Percentiles rank a stretch among this genome's conserved stretches.
Evolutionary conservation across 768 basidiomycete species (phyloP).

Genomic region (Harrya chromipes): DNA sequence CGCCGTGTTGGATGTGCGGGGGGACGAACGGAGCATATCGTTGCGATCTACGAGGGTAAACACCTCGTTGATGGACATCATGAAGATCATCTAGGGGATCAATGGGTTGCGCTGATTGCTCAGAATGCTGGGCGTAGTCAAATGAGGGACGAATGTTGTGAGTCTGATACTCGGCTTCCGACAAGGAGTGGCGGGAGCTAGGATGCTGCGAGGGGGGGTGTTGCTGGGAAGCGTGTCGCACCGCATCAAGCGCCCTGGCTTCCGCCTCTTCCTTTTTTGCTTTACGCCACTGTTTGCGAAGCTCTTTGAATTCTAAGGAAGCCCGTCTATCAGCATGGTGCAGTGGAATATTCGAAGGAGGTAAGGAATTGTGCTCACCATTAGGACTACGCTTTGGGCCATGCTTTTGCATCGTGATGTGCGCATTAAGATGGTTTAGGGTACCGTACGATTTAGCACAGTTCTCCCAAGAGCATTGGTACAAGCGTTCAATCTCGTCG

Average conservation of each 20-base stretch:
- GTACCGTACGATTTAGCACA: slow-evolving; percentile 89
- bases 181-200: slow-evolving; percentile 25
- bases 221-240: slow-evolving; percentile 18
- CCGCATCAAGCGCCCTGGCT: slow-evolving; percentile 15
- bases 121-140: slow-evolving; percentile 28
- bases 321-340: slow-evolving; percentile 7
- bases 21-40: slow-evolving; percentile 24
- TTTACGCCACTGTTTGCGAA: slow-evolving; percentile 95
- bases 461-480: slow-evolving; percentile 78
- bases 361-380: slow-evolving; percentile 50
- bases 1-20: slow-evolving; percentile 14
- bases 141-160: slow-evolving; percentile 17
- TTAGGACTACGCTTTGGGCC: slow-evolving; percentile 85
- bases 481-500: slow-evolving; percentile 95
- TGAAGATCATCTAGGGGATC: slow-evolving; percentile 20
- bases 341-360: not conserved
- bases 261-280: slow-evolving; percentile 75
- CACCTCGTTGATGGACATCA: slow-evolving; percentile 17
- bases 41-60: slow-evolving; percentile 25
- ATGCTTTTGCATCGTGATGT: slow-evolving; percentile 98
- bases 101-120: slow-evolving; percentile 11
- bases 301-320: slow-evolving; percentile 88
- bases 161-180: slow-evolving; percentile 22
- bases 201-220: slow-evolving; percentile 18
- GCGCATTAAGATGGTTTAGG: slow-evolving; percentile 95